Conservation (phyloP, 352 stramenopile species). For the Phytophthora rubi region DNA sequence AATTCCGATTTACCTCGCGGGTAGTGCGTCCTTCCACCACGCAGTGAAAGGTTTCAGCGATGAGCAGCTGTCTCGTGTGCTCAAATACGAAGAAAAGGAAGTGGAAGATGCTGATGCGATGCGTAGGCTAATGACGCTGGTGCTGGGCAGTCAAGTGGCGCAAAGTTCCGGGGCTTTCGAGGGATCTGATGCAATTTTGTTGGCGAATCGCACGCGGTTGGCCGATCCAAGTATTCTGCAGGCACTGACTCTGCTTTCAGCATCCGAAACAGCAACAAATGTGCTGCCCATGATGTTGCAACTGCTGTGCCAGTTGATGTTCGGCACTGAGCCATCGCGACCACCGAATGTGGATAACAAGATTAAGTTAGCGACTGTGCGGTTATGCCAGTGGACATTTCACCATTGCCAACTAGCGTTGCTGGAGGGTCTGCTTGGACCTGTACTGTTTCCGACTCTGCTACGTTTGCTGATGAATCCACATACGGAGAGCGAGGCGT, state of each 20-base stretch:
- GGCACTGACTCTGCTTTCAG: constrained; percentile 48
- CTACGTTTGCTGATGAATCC: constrained; percentile 68
- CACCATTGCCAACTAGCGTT: constrained; percentile 48
- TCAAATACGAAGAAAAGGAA: constrained; percentile 63
- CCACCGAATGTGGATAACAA: constrained; percentile 60
- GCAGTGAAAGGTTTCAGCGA: constrained; percentile 72
- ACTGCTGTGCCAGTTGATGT: constrained; percentile 81
- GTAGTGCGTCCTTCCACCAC: constrained; percentile 69
- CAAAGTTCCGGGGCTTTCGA: constrained; percentile 46
- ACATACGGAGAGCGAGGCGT: constrained; percentile 57
- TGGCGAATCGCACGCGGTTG: constrained; percentile 60
- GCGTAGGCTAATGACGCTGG: constrained; percentile 51
- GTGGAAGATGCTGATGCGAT: constrained; percentile 51
- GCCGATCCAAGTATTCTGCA: constrained; percentile 69
- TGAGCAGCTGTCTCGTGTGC: constrained; percentile 63
- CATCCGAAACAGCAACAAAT: constrained; percentile 63
- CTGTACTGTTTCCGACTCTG: constrained; percentile 74
- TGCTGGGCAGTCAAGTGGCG: constrained; percentile 70
- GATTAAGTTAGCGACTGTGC: constrained; percentile 67
- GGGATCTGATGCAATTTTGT: constrained; percentile 42
- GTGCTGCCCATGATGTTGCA: constrained; percentile 71
- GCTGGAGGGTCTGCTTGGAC: constrained; percentile 61
- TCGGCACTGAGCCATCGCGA: constrained; percentile 55
- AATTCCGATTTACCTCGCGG: constrained; percentile 60
- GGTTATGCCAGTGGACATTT: constrained; percentile 69